phyloP scores from a whole-genome alignment of 148 eudicot genomes.

The Oxyria digyna region DNA sequence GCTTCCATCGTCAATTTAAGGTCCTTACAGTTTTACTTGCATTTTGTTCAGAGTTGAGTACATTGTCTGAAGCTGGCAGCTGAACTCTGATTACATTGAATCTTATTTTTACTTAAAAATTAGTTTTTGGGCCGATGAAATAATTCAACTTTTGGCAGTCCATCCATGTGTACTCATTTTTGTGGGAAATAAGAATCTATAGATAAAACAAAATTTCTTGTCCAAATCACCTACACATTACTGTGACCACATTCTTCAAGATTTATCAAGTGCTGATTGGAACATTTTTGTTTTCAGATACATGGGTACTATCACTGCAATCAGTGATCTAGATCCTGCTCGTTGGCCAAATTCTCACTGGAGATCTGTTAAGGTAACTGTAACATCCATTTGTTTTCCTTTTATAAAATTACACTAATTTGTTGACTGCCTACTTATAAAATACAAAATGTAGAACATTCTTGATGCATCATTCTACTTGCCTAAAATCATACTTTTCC shows the following conservation, averaged over 20 bases:
- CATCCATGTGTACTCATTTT: background rate
- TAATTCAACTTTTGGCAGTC: background rate
- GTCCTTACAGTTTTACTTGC: background rate
- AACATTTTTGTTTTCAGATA: constrained; percentile 37
- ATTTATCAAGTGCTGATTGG: background rate
- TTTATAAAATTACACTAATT: background rate
- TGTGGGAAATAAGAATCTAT: background rate
- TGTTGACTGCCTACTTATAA: background rate
- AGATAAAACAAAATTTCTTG: background rate
- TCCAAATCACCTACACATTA: background rate
- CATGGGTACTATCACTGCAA: constrained; percentile 98
- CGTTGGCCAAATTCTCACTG: constrained; percentile 99
- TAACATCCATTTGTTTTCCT: background rate
- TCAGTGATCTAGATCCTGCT: constrained; percentile 79
- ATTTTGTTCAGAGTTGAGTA: background rate
- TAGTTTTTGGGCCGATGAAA: background rate
- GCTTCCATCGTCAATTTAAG: background rate
- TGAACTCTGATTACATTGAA: background rate
- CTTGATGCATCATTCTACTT: constrained; percentile 1
- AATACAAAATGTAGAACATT: background rate
- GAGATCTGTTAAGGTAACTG: constrained; percentile 91
- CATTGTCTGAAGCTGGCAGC: background rate
- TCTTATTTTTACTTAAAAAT: background rate
- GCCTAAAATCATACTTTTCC: background rate
- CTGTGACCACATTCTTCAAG: background rate